These are phyloP conservation scores for Solanum infundibuliforme DNA, from an alignment of 257 asterid genomes.

Conservation along the genomic window DNA sequence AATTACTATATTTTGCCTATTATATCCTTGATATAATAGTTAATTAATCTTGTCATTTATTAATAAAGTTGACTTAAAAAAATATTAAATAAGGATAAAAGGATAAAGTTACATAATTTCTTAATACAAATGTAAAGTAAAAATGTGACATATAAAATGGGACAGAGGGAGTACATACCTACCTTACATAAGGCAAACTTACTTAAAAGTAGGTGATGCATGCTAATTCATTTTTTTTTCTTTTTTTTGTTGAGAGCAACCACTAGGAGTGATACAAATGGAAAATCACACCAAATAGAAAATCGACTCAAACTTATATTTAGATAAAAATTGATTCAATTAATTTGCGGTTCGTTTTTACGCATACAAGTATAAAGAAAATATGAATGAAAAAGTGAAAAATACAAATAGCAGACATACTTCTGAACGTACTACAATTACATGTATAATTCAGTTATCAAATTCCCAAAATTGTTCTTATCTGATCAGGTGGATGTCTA, in stretches of 20 bases:
- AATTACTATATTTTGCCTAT: too few relatives aligned
- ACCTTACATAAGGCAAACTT: not conserved
- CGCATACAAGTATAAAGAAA: not conserved
- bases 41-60: too few relatives aligned
- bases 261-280: not conserved
- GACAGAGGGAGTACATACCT: not conserved
- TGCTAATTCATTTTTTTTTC: not conserved
- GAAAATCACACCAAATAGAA: not conserved
- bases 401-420: not conserved
- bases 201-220: not conserved
- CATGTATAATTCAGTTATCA: conserved; percentile 14
- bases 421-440: not conserved
- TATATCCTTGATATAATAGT: too few relatives aligned
- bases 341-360: not conserved
- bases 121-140: too few relatives aligned
- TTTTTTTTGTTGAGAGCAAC: not conserved
- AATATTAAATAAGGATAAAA: too few relatives aligned
- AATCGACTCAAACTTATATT: not conserved
- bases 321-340: not conserved
- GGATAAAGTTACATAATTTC: too few relatives aligned
- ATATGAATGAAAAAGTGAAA: not conserved
- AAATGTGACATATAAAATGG: too few relatives aligned
- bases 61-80: too few relatives aligned
- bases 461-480: conserved; percentile 90
- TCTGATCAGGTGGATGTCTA: conserved; percentile 94